These are phyloP conservation scores for Durusdinium trenchii DNA, from an alignment of 73 alveolate species.

Conservation along the genomic window DNA sequence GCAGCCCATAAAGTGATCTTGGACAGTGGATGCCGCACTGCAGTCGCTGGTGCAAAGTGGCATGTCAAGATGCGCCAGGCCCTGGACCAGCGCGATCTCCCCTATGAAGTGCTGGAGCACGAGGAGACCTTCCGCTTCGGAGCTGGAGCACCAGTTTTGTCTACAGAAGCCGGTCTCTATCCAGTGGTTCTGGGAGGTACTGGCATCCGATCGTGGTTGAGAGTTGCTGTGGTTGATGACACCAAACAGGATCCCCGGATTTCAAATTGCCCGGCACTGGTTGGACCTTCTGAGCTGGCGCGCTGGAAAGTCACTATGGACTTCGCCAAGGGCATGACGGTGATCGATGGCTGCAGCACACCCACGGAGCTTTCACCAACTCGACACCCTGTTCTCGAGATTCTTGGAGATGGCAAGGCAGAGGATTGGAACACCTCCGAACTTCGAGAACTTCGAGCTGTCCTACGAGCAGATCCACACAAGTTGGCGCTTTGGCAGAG, in stretches of 20 bases:
- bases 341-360: background rate
- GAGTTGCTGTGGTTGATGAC: background rate
- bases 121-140: background rate
- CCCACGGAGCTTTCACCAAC: background rate
- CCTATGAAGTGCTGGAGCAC: background rate
- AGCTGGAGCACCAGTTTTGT: background rate
- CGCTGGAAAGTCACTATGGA: background rate
- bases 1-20: background rate
- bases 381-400: background rate
- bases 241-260: background rate
- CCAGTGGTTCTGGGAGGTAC: slow-evolving; percentile 4
- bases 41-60: background rate
- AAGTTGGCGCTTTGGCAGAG: background rate
- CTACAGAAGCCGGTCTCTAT: background rate
- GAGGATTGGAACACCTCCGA: background rate
- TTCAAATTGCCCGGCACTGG: background rate
- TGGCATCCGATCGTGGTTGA: background rate
- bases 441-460: background rate
- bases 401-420: background rate
- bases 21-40: background rate
- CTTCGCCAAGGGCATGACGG: background rate
- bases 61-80: background rate
- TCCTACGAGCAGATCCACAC: background rate
- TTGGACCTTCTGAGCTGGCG: background rate
- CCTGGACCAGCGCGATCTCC: background rate